A percentile compares a stretch with the other conserved stretches of the same genome.
Conservation (phyloP, 2,329 filamentous ascomycete species). For the Sclerotinia subarctica region DNA sequence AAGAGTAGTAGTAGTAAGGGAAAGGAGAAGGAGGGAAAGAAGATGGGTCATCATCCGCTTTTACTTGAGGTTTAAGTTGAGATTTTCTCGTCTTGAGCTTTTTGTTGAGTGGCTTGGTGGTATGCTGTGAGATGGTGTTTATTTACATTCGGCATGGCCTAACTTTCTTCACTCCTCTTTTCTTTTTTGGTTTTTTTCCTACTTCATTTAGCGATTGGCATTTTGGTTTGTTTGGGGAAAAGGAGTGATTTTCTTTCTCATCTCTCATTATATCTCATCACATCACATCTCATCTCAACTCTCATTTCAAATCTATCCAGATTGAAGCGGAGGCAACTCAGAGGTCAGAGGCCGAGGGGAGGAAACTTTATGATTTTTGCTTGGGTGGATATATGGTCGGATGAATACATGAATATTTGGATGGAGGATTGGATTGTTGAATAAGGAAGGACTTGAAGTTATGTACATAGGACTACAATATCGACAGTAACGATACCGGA, state of each 20-base stretch:
- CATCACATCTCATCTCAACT: neutral
- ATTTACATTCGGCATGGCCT: no score
- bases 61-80: neutral
- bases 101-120: neutral
- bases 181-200: neutral
- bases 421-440: no score
- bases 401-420: no score
- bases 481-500: no score
- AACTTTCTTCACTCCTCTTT: no score
- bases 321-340: neutral
- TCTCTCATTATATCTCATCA: neutral
- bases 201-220: neutral
- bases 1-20: slow-evolving; percentile 7
- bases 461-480: no score
- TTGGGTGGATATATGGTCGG: neutral
- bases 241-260: neutral
- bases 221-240: neutral
- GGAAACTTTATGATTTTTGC: neutral
- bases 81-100: neutral
- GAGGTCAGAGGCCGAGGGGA: no score
- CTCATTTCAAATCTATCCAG: neutral
- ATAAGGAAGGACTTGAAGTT: no score
- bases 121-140: no score
- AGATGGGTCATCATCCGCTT: slow-evolving; percentile 20
- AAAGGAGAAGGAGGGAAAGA: slow-evolving; percentile 18